Conservation (phyloP, 129 eudicot species). For the Arctium lappa region DNA sequence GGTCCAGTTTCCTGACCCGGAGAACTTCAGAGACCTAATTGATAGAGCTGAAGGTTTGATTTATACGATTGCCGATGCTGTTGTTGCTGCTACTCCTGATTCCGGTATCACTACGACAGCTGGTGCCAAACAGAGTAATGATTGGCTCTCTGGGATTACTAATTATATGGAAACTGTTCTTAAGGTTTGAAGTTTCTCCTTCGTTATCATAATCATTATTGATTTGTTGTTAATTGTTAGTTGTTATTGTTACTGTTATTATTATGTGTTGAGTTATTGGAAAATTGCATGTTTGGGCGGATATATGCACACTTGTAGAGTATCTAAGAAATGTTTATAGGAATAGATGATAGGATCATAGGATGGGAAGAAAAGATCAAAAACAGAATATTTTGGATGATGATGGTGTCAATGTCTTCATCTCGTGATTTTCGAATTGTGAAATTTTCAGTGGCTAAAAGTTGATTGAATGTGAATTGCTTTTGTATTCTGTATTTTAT, state of each 20-base stretch:
- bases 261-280: neutral
- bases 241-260: neutral
- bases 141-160: slow-evolving; percentile 86
- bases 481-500: neutral
- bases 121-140: slow-evolving; percentile 51
- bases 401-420: too few species aligned
- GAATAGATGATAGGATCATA: neutral
- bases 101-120: slow-evolving; percentile 28
- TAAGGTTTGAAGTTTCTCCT: slow-evolving; percentile 41
- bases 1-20: slow-evolving; percentile 71
- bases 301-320: neutral
- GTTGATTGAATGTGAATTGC: neutral
- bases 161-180: slow-evolving; percentile 80
- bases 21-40: slow-evolving; percentile 44
- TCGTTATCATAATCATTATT: neutral
- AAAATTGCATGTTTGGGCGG: neutral
- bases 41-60: slow-evolving; percentile 67
- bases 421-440: neutral
- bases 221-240: too few species aligned
- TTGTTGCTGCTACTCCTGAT: slow-evolving; percentile 50
- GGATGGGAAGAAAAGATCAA: too few species aligned
- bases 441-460: neutral
- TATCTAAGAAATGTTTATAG: neutral
- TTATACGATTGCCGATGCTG: slow-evolving; percentile 87
- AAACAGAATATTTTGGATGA: too few species aligned